Evolutionary conservation across 2,329 filamentous ascomycete species (phyloP), one percentile per base, ranked within the genome.

Genomic region (Trematosphaeria pertusa): DNA sequence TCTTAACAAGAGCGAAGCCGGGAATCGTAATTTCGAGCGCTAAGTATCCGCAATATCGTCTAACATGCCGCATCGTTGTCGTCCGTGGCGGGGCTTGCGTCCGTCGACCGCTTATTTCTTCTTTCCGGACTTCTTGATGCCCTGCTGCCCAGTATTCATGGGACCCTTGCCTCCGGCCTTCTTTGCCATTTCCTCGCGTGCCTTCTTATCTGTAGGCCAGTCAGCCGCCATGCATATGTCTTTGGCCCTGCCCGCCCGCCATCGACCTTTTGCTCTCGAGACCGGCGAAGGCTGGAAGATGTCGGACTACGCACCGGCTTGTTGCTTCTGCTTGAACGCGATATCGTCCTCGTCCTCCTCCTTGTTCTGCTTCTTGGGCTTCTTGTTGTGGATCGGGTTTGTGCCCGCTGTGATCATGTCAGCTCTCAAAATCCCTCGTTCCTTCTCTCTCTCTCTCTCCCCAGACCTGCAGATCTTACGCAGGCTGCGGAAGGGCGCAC

Each of bases 121-220:
- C 64, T 97, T 96, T 75, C 91, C 92, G 53, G 89, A 94, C 85
- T 96, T 97, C 87, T 97, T 97, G 80, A 97, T 96, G 54, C 91
- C 91, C 77, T 95, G 90, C 37, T 81, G 75, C 24, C 91, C 91
- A 22, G 85, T 87, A 77, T 91, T 92, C 71, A 97, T 72, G 28
- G 93, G 92, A 3, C 93, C 93, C 78, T 95, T 96, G 74, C 89
- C 89, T 51, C 86, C 81, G 7, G 87, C 48, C 43, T 51, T 51
- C 52, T 86, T 81, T n/a, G 87, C 85, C 76, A 95, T 71, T 8
- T 91, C 90, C 30, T 71, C 69, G 48, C 68, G 69, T 8, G 69
- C 76, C 78, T 95, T 93, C 73, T 79, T 79, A 61, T 79, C 77
- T 79, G 56, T 34, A 19, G 4, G 4, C 14, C 1, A 20, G 36